Evolutionary conservation across 441 rosid species (phyloP).

Genomic region (Erodium moschatum): DNA sequence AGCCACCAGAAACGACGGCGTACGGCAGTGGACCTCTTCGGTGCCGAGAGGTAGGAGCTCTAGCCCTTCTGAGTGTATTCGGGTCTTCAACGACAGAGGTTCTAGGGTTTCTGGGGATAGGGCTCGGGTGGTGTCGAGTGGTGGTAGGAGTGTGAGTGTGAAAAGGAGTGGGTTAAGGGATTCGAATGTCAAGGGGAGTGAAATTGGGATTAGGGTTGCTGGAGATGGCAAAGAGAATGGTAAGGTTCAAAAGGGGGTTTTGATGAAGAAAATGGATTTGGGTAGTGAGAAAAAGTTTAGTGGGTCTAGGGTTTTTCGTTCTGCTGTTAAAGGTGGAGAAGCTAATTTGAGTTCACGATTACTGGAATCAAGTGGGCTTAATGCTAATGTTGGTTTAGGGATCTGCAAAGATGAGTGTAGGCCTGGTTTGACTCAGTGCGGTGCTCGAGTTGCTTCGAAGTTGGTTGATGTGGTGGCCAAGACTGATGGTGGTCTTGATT

Average conservation of each 20-base stretch:
- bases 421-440: constrained; percentile 13
- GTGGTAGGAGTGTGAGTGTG: constrained; percentile 16
- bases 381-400: constrained; percentile 14
- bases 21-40: constrained; percentile 48
- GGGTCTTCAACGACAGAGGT: constrained; percentile 49
- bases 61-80: constrained; percentile 69
- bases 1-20: constrained; percentile 24
- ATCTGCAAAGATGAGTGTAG: constrained; percentile 18
- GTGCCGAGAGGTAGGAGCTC: constrained; percentile 78
- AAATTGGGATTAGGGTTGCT: no score
- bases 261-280: constrained; percentile 15
- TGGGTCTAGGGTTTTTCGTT: constrained; percentile 11
- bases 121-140: no score
- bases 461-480: constrained; percentile 23
- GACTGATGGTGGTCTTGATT: constrained; percentile 18
- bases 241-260: constrained; percentile 22
- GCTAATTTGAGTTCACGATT: constrained; percentile 19
- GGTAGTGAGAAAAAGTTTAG: constrained; percentile 23
- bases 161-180: constrained; percentile 21
- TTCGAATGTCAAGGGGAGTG: constrained; percentile 18
- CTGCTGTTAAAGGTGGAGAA: constrained; percentile 1
- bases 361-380: constrained; percentile 24
- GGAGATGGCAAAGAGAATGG: constrained; percentile 28
- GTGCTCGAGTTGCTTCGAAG: constrained; percentile 20
- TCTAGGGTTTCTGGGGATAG: constrained; percentile 27